Evolutionary conservation across 371 early-diverging fungal species (phyloP).

Genomic region (Mortierella sp.): DNA sequence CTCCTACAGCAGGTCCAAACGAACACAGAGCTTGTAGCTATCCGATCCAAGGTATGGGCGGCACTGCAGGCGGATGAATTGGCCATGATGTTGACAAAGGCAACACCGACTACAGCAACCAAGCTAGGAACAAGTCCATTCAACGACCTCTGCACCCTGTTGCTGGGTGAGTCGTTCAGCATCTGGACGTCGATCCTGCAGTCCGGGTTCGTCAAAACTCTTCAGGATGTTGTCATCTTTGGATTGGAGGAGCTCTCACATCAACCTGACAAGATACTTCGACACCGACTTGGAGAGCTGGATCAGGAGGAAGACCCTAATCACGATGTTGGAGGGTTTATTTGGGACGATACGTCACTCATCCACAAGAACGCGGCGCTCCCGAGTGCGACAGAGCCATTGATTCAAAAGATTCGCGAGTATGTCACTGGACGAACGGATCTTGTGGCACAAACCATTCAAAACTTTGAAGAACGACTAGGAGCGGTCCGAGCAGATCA

Average conservation of each 20-base stretch:
- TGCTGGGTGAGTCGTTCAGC: slow-evolving; percentile 49
- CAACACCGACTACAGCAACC: background rate
- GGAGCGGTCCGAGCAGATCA: slow-evolving; percentile 34
- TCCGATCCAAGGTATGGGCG: slow-evolving; percentile 56
- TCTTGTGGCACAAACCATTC: slow-evolving; percentile 24
- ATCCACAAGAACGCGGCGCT: slow-evolving; percentile 13
- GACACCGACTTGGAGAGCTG: slow-evolving; percentile 50
- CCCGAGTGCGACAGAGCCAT: slow-evolving; percentile 32
- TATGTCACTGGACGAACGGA: slow-evolving; percentile 46
- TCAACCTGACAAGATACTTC: slow-evolving; percentile 55
- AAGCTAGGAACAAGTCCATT: slow-evolving; percentile 15
- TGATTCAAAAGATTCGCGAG: slow-evolving; percentile 37
- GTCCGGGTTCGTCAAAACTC: slow-evolving; percentile 51
- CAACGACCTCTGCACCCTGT: slow-evolving; percentile 26
- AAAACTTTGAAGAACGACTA: slow-evolving; percentile 24
- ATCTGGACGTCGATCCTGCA: slow-evolving; percentile 58
- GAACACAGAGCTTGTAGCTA: slow-evolving; percentile 47
- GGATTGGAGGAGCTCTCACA: slow-evolving; percentile 43
- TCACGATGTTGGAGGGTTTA: slow-evolving; percentile 39
- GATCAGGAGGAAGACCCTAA: slow-evolving; percentile 31
- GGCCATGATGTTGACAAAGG: too few species aligned
- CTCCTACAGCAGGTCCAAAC: slow-evolving; percentile 55
- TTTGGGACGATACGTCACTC: slow-evolving; percentile 29
- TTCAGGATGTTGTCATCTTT: slow-evolving; percentile 53
- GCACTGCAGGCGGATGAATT: background rate